A percentile compares a stretch with the other conserved stretches of the same genome.
Evolutionary conservation across 305 asterid species (phyloP).

Genomic region (Solanum hybrid): DNA sequence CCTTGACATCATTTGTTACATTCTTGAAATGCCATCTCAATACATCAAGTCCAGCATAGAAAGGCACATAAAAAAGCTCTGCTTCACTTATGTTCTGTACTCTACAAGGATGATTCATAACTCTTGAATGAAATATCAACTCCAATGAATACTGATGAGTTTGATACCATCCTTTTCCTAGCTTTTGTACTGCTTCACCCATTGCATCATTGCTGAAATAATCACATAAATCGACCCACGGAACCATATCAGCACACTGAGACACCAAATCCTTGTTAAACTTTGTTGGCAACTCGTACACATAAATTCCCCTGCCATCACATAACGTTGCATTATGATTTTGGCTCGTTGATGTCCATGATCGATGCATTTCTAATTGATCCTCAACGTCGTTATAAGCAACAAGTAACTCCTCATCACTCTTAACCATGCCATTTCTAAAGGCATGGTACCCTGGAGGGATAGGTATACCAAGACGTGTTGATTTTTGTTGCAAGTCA

Average conservation of each 20-base stretch:
- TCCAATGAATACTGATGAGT: slow-evolving; percentile 68
- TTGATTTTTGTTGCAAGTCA: background rate
- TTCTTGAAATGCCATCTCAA: slow-evolving; percentile 73
- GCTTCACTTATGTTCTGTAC: slow-evolving; percentile 36
- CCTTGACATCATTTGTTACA: slow-evolving; percentile 40
- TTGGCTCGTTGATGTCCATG: slow-evolving; percentile 27
- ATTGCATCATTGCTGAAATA: slow-evolving; percentile 38
- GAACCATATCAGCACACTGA: slow-evolving; percentile 48
- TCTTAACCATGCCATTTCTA: background rate
- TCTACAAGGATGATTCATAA: slow-evolving; percentile 54
- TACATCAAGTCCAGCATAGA: slow-evolving; percentile 59
- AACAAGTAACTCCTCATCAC: slow-evolving; percentile 10
- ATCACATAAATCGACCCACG: slow-evolving; percentile 42
- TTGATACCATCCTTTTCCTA: slow-evolving; percentile 48
- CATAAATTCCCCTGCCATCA: slow-evolving; percentile 33
- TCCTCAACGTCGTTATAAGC: slow-evolving; percentile 32
- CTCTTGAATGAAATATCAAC: slow-evolving; percentile 51
- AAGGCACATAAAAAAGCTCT: slow-evolving; percentile 54
- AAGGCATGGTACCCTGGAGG: slow-evolving; percentile 5
- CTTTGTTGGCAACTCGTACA: slow-evolving; percentile 56
- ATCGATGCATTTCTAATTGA: slow-evolving; percentile 33
- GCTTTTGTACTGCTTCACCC: slow-evolving; percentile 35
- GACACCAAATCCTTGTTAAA: slow-evolving; percentile 51
- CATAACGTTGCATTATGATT: background rate
- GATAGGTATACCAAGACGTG: background rate